A percentile compares a stretch with the other conserved stretches of the same genome.
phyloP scores from a whole-genome alignment of 208 protist genomes.

The Acanthamoeba triangularis region DNA sequence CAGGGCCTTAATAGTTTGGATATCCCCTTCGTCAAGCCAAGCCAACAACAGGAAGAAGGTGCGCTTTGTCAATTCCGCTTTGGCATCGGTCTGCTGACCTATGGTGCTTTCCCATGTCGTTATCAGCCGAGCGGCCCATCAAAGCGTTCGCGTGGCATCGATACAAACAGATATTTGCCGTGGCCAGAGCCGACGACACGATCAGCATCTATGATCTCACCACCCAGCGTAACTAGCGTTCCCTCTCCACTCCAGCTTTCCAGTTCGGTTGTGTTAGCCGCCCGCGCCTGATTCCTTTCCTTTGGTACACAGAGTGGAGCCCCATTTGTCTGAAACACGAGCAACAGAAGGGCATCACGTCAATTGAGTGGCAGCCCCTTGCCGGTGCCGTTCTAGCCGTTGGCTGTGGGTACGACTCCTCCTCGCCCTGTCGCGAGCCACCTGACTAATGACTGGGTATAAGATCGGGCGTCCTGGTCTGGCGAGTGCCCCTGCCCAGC shows the following conservation, averaged over 20 bases:
- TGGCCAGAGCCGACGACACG: constrained; percentile 14
- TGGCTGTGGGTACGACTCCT: background rate
- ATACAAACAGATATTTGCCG: constrained; percentile 57
- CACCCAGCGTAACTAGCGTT: background rate
- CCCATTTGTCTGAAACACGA: constrained; percentile 54
- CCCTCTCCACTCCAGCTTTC: background rate
- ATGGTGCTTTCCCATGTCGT: background rate
- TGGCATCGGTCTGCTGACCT: background rate
- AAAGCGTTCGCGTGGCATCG: constrained; percentile 55
- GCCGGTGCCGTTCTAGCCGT: constrained; percentile 7
- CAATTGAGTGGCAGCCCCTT: constrained; percentile 37
- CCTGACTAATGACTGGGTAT: too few species aligned
- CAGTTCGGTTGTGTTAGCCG: background rate
- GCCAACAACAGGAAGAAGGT: background rate
- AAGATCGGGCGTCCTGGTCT: background rate
- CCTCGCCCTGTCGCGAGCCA: background rate
- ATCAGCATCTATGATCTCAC: constrained; percentile 41
- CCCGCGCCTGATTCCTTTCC: too few species aligned
- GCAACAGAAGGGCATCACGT: background rate
- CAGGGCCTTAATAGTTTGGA: background rate
- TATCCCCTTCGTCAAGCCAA: background rate
- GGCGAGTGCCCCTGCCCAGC: constrained; percentile 25
- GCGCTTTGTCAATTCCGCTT: too few species aligned
- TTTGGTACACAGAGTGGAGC: background rate
- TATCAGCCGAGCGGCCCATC: constrained; percentile 12